Percentiles rank a stretch among this genome's conserved stretches.
phyloP scores from a whole-genome alignment of 768 basidiomycete genomes.

The Lactarius sanguifluus region DNA sequence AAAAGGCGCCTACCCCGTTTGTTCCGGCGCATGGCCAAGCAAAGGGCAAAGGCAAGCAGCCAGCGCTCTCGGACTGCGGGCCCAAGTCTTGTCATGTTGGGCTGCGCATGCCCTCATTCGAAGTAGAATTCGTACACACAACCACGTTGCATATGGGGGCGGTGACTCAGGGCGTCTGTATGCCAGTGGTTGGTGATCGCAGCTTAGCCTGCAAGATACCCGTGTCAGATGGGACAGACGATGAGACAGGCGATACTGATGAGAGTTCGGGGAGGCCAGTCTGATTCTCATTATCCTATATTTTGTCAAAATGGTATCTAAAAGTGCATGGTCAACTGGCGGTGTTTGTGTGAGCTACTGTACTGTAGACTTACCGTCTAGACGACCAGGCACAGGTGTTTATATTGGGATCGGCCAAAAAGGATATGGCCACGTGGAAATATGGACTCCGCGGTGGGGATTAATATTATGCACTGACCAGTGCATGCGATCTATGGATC shows the following conservation, averaged over 20 bases:
- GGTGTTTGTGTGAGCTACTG: no score
- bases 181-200: neutral
- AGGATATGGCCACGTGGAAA: neutral
- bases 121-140: neutral
- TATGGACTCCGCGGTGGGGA: constrained; percentile 18
- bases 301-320: neutral
- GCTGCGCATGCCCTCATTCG: neutral
- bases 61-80: neutral
- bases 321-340: neutral
- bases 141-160: no score
- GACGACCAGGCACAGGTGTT: no score
- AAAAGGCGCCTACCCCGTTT: neutral
- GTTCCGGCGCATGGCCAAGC: neutral
- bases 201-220: neutral
- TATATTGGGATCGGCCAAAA: neutral
- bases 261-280: neutral
- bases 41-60: constrained; percentile 1
- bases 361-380: no score
- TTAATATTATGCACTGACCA: neutral
- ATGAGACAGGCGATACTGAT: neutral
- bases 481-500: neutral
- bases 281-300: neutral
- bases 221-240: neutral
- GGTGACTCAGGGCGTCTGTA: neutral
- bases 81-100: neutral